These are phyloP conservation scores for Pyrenophora tritici-repentis DNA, from an alignment of 2,329 filamentous ascomycete genomes.

Conservation along the genomic window DNA sequence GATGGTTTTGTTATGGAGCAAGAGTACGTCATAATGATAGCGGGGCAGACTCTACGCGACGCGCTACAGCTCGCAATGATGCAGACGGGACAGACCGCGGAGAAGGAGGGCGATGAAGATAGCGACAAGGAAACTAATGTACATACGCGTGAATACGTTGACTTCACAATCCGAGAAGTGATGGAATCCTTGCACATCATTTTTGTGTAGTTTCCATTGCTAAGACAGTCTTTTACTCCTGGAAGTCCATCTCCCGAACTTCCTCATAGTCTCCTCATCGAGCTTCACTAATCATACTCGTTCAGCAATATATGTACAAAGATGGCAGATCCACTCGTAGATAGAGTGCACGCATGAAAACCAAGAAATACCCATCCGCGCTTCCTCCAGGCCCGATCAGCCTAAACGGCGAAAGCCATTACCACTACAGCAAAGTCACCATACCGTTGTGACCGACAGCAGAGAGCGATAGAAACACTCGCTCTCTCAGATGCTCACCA, in stretches of 20 bases:
- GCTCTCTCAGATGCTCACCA: neutral
- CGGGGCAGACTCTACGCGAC: slow-evolving; percentile 23
- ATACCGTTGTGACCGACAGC: neutral
- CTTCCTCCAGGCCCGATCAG: neutral
- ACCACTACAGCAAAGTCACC: slow-evolving; percentile 1
- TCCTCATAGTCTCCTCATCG: neutral
- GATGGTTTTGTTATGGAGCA: slow-evolving; percentile 18
- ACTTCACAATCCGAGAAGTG: neutral
- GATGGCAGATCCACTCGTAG: neutral
- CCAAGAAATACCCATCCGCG: neutral
- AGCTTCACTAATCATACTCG: slow-evolving; percentile 11
- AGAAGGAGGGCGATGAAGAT: neutral
- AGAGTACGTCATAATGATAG: slow-evolving; percentile 29
- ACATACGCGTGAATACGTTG: no score
- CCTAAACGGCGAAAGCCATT: neutral
- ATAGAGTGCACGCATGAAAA: neutral
- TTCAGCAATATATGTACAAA: slow-evolving; percentile 21
- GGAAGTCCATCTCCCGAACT: neutral
- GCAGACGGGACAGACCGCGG: neutral
- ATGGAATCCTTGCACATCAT: neutral
- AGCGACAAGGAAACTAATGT: neutral
- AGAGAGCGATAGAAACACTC: neutral
- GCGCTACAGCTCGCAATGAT: slow-evolving; percentile 18
- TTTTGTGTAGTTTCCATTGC: slow-evolving; percentile 5
- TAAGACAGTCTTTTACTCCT: slow-evolving; percentile 17